Percentiles rank a stretch among this genome's conserved stretches.
These are phyloP conservation scores for Epichloe baconii DNA, from an alignment of 2,329 filamentous ascomycete genomes.

Conservation along the genomic window DNA sequence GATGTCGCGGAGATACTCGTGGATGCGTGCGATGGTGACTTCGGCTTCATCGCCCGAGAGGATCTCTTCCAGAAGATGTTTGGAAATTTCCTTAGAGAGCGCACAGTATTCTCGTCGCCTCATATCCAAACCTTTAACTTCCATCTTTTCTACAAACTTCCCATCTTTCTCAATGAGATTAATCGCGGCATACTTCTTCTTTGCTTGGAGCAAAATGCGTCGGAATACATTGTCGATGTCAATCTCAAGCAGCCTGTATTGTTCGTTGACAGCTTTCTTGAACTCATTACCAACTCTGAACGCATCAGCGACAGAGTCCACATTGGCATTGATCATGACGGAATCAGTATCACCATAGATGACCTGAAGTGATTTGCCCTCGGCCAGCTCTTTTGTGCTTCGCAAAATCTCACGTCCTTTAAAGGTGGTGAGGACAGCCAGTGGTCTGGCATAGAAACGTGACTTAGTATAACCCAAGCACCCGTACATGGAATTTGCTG, in stretches of 20 bases:
- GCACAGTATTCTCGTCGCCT: conserved; percentile 92
- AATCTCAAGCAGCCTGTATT: conserved; percentile 86
- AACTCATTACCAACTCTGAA: conserved; percentile 88
- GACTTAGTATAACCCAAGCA: conserved; percentile 95
- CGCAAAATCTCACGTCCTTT: conserved; percentile 96
- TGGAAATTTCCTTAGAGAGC: conserved; percentile 88
- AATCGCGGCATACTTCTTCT: conserved; percentile 98
- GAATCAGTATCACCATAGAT: conserved; percentile 99
- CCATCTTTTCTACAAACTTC: conserved; percentile 86
- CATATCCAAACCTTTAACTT: conserved; percentile 98
- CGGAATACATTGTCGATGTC: conserved; percentile 98
- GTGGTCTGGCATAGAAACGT: conserved; percentile 87
- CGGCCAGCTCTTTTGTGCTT: conserved; percentile 90
- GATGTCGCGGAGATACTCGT: conserved; percentile 84
- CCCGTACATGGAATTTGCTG: conserved; percentile 99
- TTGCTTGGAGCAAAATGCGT: conserved; percentile 83
- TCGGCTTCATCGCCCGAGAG: conserved; percentile 89
- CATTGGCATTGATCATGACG: conserved; percentile 99
- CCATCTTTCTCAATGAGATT: conserved; percentile 83
- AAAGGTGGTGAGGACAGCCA: conserved; percentile 91
- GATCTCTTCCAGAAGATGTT: conserved; percentile 81
- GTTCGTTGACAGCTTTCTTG: conserved; percentile 87
- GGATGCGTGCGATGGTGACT: conserved; percentile 73
- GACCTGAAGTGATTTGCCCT: conserved; percentile 80
- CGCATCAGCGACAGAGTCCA: conserved; percentile 82